Evolutionary conservation across 805 yeast genomes (phyloP).

Genomic region (Candida maesae): DNA sequence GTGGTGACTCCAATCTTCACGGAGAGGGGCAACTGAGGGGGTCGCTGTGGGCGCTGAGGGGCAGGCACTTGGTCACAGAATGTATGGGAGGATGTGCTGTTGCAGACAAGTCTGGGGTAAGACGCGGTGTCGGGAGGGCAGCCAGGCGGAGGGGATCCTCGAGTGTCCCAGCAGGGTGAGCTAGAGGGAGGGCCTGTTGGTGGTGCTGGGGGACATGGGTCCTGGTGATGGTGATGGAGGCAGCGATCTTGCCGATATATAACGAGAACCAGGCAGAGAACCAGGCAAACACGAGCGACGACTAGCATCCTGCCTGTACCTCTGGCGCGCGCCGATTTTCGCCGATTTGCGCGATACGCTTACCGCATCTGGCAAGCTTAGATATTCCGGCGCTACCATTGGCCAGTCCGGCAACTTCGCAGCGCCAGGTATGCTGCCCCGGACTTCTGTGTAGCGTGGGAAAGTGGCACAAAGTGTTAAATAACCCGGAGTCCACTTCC

Average conservation of each 20-base stretch:
- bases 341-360: background rate
- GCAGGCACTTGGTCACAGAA: too few species aligned
- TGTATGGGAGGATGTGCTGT: too few species aligned
- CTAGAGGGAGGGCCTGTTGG: background rate
- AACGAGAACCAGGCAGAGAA: background rate
- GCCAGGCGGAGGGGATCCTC: too few species aligned
- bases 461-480: background rate
- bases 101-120: too few species aligned
- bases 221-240: background rate
- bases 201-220: background rate
- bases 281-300: background rate
- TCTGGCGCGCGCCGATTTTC: slow-evolving; percentile 1
- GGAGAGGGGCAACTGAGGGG: too few species aligned
- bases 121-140: too few species aligned
- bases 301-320: background rate
- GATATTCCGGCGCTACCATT: slow-evolving; percentile 8
- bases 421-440: background rate
- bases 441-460: too few species aligned
- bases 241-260: background rate
- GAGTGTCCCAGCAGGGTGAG: background rate
- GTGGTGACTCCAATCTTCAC: too few species aligned
- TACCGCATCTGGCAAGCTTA: slow-evolving; percentile 2
- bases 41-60: too few species aligned
- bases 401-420: slow-evolving; percentile 11
- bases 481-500: too few species aligned